phyloP scores from a whole-genome alignment of 805 yeast genomes.

The Kodamaea nitidulidarum region DNA sequence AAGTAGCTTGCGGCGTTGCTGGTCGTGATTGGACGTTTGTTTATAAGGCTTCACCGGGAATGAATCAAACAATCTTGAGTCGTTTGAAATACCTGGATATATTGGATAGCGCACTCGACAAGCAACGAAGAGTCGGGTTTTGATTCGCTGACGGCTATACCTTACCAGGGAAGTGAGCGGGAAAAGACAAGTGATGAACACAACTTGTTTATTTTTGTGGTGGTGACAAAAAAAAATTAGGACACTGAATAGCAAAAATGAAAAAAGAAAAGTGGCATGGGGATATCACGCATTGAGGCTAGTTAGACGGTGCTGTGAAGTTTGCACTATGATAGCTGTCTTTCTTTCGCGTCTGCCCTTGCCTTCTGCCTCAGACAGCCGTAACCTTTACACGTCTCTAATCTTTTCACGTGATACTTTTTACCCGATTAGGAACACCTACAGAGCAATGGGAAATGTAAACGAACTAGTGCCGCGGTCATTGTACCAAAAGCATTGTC shows the following conservation, averaged over 20 bases:
- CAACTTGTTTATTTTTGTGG: constrained; percentile 5
- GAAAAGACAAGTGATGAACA: constrained; percentile 5
- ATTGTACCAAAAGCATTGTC: too few relatives aligned
- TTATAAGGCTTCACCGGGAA: background rate
- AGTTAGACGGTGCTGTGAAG: background rate
- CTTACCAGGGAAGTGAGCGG: constrained; percentile 4
- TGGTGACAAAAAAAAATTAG: background rate
- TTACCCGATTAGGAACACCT: background rate
- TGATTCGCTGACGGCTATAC: background rate
- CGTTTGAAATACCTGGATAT: background rate
- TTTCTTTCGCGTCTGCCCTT: background rate
- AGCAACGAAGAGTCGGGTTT: background rate
- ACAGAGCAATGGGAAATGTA: too few relatives aligned
- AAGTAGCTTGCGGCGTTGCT: background rate
- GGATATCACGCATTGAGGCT: background rate
- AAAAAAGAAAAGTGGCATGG: constrained; percentile 2
- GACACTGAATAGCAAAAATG: background rate
- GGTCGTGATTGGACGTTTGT: background rate
- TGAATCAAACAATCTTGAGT: background rate
- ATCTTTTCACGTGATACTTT: background rate
- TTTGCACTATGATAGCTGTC: too few relatives aligned
- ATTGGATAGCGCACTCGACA: background rate
- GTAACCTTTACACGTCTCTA: background rate
- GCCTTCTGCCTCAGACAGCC: background rate
- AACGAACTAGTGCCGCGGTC: too few relatives aligned